phyloP scores from a whole-genome alignment of 1,139 yeast species.

The Trichomonascaceae sp. region DNA sequence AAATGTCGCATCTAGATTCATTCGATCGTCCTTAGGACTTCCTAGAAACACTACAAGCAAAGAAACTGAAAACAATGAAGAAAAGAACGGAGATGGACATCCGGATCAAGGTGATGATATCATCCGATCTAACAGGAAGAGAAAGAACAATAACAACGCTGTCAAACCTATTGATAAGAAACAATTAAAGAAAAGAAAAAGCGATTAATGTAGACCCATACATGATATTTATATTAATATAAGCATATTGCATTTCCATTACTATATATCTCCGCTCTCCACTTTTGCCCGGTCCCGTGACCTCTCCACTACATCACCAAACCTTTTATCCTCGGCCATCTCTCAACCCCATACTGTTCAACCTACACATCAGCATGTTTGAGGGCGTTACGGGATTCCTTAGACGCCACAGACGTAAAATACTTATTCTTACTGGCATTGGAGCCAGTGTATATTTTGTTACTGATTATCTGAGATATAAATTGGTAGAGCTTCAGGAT shows the following conservation, averaged over 20 bases:
- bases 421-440: constrained; percentile 53
- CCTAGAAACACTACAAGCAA: background rate
- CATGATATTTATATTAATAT: background rate
- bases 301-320: background rate
- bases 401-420: constrained; percentile 56
- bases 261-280: background rate
- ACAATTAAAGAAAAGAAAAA: background rate
- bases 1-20: constrained; percentile 34
- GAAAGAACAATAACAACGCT: background rate
- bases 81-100: background rate
- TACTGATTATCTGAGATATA: constrained; percentile 52
- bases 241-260: constrained; percentile 6
- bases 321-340: background rate
- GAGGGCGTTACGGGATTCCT: constrained; percentile 47
- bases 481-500: constrained; percentile 61
- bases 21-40: constrained; percentile 5
- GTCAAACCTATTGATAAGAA: background rate
- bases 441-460: constrained; percentile 55
- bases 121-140: background rate
- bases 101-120: background rate
- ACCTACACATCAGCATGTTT: constrained; percentile 34
- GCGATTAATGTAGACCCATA: background rate
- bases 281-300: background rate
- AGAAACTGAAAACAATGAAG: background rate
- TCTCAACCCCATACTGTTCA: background rate